Conservation (phyloP, 306 rosid species). For the Corylus americana region DNA sequence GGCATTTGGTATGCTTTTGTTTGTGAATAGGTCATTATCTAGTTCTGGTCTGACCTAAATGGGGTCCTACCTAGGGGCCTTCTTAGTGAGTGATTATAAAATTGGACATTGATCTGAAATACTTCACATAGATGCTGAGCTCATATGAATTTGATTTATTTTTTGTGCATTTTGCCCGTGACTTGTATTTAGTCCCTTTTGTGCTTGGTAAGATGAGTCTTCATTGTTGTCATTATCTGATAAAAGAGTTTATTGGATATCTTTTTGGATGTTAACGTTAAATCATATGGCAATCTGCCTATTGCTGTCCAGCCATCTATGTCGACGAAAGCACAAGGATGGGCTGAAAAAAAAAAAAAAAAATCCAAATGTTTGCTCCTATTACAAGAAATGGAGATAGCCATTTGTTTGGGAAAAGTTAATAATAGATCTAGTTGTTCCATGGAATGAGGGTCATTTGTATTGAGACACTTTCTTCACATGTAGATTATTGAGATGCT, state of each 20-base stretch:
- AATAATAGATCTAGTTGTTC: not conserved
- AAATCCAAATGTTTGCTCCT: not conserved
- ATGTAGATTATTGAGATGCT: not conserved
- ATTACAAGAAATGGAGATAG: not conserved
- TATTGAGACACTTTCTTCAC: not conserved
- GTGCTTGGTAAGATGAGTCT: conserved; percentile 1
- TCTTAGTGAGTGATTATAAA: not conserved
- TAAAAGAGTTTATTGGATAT: not conserved
- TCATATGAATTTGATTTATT: not conserved
- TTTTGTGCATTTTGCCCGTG: not conserved
- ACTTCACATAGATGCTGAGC: not conserved
- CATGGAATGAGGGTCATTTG: not conserved
- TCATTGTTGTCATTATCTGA: not conserved
- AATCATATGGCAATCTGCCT: not conserved
- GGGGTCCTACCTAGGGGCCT: conserved; percentile 2
- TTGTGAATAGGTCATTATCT: not conserved
- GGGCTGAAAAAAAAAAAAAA: not conserved
- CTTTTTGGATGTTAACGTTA: not conserved
- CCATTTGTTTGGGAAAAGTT: not conserved
- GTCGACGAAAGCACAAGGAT: not conserved
- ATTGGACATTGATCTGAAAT: not conserved
- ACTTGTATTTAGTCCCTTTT: not conserved
- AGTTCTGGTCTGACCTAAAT: not conserved
- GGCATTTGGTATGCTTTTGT: not conserved
- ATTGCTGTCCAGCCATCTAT: not conserved